Evolutionary conservation across 164 flowering plant species (phyloP), one percentile per base, ranked within the genome.

Genomic region (Vitis labrusca): DNA sequence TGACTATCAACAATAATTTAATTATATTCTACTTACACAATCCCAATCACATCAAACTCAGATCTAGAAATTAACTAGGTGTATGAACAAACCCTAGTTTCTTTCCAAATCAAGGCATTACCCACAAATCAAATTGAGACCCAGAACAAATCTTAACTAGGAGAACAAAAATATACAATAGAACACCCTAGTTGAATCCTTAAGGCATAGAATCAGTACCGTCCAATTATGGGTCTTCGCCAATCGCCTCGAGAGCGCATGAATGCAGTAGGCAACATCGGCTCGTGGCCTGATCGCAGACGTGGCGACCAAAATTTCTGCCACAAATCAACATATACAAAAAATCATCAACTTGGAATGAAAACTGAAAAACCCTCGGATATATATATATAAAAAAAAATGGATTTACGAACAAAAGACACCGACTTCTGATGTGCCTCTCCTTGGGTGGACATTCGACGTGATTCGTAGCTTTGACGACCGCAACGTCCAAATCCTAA

Each of bases 221-320:
- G 98, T 90, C 99, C 99, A 95, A 74, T 95, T 95, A 66, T 79
- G 96, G 1, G 99, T 95, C 84, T 95, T 95, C 9, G 94, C 78
- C 76, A 95, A 73, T 69, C 99, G 73, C 58, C 97, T 80, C 8
- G 93, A 70, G 14, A 95, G 89, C 16, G 97, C 93, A 70, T 85
- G 96, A 65, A 95, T 85, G 71, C 99, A 91, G 73, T 95, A 95
- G 0, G 90, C 91, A 71, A 95, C 97, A 87, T 95, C 99, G 2
- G 97, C 98, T 15, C 99, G 84, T 14, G 99, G 98, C 17, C 99
- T 86, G 65, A 90, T 72, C 32, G 88, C 93, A 1, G 98, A 88
- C 1, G 97, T 90, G 19, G 96, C 92, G 60, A 77, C 69, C 79
- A 91, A 70, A 71, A 95, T 88, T 73, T 95, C 99, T 95, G 80